Percentiles rank a stretch among this genome's conserved stretches.
These are phyloP conservation scores for Rhododendron molle DNA, from an alignment of 148 eudicot genomes.

Conservation along the genomic window DNA sequence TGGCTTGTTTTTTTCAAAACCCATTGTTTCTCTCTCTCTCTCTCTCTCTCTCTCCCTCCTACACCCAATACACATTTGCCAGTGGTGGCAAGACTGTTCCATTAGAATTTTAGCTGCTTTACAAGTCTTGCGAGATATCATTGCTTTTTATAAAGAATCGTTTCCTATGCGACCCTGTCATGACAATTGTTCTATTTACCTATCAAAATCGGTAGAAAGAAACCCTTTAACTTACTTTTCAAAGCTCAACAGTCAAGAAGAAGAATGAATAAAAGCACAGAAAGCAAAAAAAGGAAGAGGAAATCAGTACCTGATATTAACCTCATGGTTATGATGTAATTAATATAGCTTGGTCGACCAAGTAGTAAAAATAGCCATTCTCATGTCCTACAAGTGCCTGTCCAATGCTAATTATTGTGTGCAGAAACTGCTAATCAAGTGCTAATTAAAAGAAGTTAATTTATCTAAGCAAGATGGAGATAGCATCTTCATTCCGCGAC, in stretches of 20 bases:
- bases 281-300: background rate
- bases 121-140: slow-evolving; percentile 3
- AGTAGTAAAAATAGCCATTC: background rate
- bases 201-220: background rate
- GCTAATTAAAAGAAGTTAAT: background rate
- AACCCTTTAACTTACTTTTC: background rate
- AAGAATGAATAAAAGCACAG: background rate
- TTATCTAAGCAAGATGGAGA: background rate
- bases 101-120: slow-evolving; percentile 1
- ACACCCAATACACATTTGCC: background rate
- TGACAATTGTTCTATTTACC: background rate
- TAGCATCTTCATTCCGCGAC: background rate
- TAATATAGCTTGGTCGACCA: background rate
- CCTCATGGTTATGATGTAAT: background rate
- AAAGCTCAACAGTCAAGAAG: background rate
- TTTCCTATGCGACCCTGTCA: background rate
- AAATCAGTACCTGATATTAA: background rate
- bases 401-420: background rate
- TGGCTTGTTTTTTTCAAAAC: background rate
- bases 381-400: background rate
- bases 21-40: background rate
- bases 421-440: background rate
- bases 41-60: background rate
- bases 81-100: slow-evolving; percentile 10
- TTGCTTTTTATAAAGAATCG: background rate